Percentiles rank a stretch among this genome's conserved stretches.
These are phyloP conservation scores for Stagonosporopsis cucurbitacearum DNA, from an alignment of 2,329 filamentous ascomycete genomes.

Conservation along the genomic window DNA sequence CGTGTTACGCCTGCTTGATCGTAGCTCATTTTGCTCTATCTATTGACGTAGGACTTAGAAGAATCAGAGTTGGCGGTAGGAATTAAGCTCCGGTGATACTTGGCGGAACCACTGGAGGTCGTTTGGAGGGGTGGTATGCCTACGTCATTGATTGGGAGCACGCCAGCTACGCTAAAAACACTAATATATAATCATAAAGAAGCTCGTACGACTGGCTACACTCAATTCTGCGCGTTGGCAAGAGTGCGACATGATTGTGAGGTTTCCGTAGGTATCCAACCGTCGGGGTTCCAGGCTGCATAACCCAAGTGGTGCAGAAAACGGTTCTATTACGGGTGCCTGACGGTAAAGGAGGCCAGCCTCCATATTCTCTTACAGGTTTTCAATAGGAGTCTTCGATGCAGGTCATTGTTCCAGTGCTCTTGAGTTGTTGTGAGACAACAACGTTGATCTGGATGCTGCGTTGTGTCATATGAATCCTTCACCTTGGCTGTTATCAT, in stretches of 20 bases:
- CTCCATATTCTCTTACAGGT: not conserved
- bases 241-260: not conserved
- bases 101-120: conserved; percentile 5
- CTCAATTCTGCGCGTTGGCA: not conserved
- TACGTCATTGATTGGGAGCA: conserved; percentile 9
- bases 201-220: too few relatives aligned
- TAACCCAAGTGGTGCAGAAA: not conserved
- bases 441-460: not conserved
- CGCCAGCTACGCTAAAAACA: not conserved
- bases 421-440: not conserved
- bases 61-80: not conserved
- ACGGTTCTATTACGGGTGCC: not conserved
- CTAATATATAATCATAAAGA: too few relatives aligned
- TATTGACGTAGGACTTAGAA: not conserved
- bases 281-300: not conserved
- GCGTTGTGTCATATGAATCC: not conserved
- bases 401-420: not conserved
- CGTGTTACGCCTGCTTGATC: conserved; percentile 27
- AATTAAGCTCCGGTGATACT: conserved; percentile 17
- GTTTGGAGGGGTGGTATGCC: conserved; percentile 4
- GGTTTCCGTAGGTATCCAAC: not conserved
- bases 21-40: conserved; percentile 13
- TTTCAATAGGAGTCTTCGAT: not conserved
- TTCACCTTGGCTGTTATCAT: not conserved
- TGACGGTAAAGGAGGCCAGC: not conserved